These are phyloP conservation scores for Fraxinus sp. DNA, from an alignment of 305 asterid species.

Conservation along the genomic window DNA sequence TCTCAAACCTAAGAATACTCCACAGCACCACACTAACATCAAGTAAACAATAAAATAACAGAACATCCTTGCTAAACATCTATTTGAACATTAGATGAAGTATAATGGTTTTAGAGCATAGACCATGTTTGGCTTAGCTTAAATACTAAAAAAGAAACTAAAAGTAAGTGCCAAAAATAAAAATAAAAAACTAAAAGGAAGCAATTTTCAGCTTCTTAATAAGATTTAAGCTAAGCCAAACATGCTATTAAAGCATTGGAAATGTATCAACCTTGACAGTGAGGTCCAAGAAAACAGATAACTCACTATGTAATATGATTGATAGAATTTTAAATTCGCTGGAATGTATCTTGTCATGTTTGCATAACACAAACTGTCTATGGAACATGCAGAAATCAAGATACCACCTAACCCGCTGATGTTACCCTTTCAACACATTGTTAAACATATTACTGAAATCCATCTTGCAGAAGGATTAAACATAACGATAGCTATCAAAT, in stretches of 20 bases:
- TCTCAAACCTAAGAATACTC: slow-evolving; percentile 25
- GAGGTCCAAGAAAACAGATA: background rate
- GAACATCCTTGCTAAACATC: background rate
- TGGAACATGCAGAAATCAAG: slow-evolving; percentile 8
- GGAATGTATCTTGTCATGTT: background rate
- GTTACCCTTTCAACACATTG: background rate
- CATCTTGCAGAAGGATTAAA: background rate
- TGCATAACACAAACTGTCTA: background rate
- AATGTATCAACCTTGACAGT: slow-evolving; percentile 23
- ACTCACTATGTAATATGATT: slow-evolving; percentile 16
- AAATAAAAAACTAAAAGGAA: background rate
- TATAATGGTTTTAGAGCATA: background rate
- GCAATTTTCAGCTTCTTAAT: background rate
- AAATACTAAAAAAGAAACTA: background rate
- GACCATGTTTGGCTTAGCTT: background rate
- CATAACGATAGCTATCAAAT: background rate
- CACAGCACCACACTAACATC: slow-evolving; percentile 54
- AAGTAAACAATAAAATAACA: slow-evolving; percentile 13
- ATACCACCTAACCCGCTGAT: slow-evolving; percentile 14
- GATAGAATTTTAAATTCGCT: slow-evolving; percentile 1
- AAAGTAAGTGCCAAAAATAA: background rate
- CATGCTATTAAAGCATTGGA: background rate
- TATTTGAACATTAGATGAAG: background rate
- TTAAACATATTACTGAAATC: background rate
- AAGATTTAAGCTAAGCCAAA: background rate